Evolutionary conservation across 768 basidiomycete genomes (phyloP).

Genomic region (Daedaleopsis sinensis): DNA sequence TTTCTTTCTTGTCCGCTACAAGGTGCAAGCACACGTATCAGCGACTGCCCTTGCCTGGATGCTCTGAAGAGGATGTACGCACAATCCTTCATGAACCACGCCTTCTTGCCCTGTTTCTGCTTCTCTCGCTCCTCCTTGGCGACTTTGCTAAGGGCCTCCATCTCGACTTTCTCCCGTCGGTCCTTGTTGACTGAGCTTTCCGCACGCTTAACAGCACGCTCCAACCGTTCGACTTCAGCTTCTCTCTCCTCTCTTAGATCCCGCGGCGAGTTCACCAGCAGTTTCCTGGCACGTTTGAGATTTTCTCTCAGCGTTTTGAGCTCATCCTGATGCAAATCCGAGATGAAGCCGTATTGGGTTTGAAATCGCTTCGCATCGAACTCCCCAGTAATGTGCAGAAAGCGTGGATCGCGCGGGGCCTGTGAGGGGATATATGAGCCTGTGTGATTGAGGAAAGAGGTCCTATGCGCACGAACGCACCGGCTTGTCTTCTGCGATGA

Average conservation of each 20-base stretch:
- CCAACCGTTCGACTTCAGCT: constrained; percentile 69
- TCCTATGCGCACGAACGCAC: constrained; percentile 42
- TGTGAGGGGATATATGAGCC: constrained; percentile 34
- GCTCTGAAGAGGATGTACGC: constrained; percentile 30
- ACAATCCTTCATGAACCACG: constrained; percentile 88
- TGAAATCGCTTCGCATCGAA: constrained; percentile 68
- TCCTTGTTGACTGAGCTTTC: constrained; percentile 81
- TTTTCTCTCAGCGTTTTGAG: constrained; percentile 64
- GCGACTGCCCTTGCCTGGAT: neutral
- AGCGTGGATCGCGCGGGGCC: constrained; percentile 88
- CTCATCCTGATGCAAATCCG: constrained; percentile 65
- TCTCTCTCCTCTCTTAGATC: constrained; percentile 62
- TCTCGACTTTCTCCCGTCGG: constrained; percentile 68
- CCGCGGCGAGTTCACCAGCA: constrained; percentile 60
- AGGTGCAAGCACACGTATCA: neutral
- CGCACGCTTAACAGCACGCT: constrained; percentile 71
- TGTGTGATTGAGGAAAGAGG: too few relatives aligned
- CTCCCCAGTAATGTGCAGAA: constrained; percentile 71
- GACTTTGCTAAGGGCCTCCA: constrained; percentile 56
- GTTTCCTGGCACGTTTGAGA: constrained; percentile 68
- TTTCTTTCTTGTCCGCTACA: constrained; percentile 76
- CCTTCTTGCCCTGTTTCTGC: constrained; percentile 73
- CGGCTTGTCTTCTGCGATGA: constrained; percentile 66
- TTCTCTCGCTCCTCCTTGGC: constrained; percentile 63
- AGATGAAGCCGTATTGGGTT: constrained; percentile 74